phyloP scores from a whole-genome alignment of 768 basidiomycete genomes.

The Trametes gibbosa region DNA sequence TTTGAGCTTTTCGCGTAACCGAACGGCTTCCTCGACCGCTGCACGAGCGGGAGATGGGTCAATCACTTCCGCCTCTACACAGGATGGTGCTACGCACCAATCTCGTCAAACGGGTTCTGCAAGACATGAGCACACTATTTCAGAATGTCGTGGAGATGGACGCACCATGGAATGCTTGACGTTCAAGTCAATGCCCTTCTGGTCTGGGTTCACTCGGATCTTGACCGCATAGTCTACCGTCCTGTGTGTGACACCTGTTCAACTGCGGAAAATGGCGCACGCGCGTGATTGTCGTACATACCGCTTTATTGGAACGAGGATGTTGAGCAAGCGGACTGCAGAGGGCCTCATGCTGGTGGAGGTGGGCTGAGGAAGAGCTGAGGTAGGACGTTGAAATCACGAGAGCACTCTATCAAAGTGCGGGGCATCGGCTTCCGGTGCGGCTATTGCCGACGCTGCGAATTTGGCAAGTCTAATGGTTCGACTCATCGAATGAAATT shows the following conservation, averaged over 20 bases:
- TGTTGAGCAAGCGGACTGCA: constrained; percentile 69
- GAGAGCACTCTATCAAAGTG: constrained; percentile 3
- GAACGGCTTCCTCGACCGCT: constrained; percentile 98
- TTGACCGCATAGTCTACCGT: constrained; percentile 98
- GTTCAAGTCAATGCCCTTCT: constrained; percentile 93
- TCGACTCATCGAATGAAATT: background rate
- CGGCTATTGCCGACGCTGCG: constrained; percentile 4
- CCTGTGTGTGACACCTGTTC: constrained; percentile 38
- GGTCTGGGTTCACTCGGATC: constrained; percentile 93
- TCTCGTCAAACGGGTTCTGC: constrained; percentile 98
- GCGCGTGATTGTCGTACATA: constrained; percentile 29
- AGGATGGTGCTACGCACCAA: constrained; percentile 54
- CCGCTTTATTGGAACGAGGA: constrained; percentile 94
- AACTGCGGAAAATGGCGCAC: background rate
- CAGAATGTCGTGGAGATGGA: background rate
- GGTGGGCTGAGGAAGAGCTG: background rate
- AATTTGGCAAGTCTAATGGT: background rate
- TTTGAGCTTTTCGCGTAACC: constrained; percentile 83
- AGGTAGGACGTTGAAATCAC: constrained; percentile 1
- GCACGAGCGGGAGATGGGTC: constrained; percentile 6
- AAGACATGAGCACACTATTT: background rate
- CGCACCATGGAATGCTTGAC: constrained; percentile 99
- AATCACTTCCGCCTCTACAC: background rate
- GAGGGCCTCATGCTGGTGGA: constrained; percentile 68
- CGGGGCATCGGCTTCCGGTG: constrained; percentile 12